Base-by-base conservation (phyloP, 306 rosid genomes). In the Calophaca sinica region DNA sequence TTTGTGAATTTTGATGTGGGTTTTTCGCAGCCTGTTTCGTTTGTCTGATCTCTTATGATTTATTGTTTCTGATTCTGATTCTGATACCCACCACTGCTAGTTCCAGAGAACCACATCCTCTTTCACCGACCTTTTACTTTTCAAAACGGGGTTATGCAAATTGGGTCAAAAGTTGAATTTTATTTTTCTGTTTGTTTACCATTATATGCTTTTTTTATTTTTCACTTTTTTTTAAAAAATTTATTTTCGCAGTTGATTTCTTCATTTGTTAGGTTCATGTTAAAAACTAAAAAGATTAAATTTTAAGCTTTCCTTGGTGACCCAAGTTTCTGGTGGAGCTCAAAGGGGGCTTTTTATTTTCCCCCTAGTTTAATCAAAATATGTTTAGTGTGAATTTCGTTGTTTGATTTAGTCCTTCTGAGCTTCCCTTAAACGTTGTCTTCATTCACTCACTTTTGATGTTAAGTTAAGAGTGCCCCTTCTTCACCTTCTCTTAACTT, bases 141-240 rank as follows among this genome's bases (percentile, higher is more conserved):
- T 44, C 61, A 53, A 45, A 78, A 39, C 15, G 71, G 51, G 52
- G 69, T 60, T 55, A n/a, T 20, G 74, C 13, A 4, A 39, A 48
- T 28, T 54, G 79, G 72, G 72, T 74, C 78, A 75, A 75, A 63
- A 58, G 72, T 75, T 20, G 82, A 67, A 61, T 76, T 80, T 51
- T 42, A 76, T 71, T 46, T 68, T 20, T 20, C 26, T 20, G 26
- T 57, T 9, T 61, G 15, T 49, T 55, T 76, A 38, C 26, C 57
- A 10, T 20, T 78, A 7, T 28, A 0, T 53, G 71, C 48, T 26
- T 59, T 67, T n/a, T 0, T 2, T 66, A 9, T 78, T 76, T 45
- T 48, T 53, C 39, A 29, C 36, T 29, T 52, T 10, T 58, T 45
- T 64, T n/a, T 32, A 35, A n/a, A 20, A 20, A 20, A 20, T 20